A percentile compares a stretch with the other conserved stretches of the same genome.
These are phyloP conservation scores for Colletotrichum scovillei DNA, from an alignment of 2,329 filamentous ascomycete species.

Conservation along the genomic window DNA sequence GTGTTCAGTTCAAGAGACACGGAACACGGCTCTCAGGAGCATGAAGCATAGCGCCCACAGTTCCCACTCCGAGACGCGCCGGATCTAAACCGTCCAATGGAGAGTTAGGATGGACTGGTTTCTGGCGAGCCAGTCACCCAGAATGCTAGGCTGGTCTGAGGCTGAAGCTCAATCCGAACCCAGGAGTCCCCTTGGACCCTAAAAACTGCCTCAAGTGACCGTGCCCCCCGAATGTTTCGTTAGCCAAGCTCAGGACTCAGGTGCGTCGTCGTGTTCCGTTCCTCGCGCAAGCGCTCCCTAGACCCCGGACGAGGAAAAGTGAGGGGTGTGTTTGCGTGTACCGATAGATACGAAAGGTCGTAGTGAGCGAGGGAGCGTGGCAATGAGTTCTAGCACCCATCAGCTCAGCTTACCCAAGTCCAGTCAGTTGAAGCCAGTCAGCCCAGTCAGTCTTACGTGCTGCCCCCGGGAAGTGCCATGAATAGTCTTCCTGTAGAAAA, in stretches of 20 bases:
- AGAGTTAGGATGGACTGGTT: conserved; percentile 11
- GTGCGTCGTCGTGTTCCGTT: background rate
- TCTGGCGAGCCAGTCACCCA: background rate
- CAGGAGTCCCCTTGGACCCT: background rate
- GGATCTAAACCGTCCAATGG: conserved; percentile 1
- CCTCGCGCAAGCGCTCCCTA: background rate
- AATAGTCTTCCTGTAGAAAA: conserved; percentile 2
- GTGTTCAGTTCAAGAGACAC: background rate
- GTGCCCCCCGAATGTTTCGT: conserved; percentile 27
- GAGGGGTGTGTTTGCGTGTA: background rate
- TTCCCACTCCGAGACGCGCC: conserved; percentile 16
- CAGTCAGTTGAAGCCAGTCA: background rate
- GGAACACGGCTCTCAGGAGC: conserved; percentile 8
- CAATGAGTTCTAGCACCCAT: background rate
- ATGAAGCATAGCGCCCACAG: conserved; percentile 20
- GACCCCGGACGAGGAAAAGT: background rate
- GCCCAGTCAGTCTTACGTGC: background rate
- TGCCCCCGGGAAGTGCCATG: background rate
- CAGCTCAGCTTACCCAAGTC: background rate
- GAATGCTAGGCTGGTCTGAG: background rate
- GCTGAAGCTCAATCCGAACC: conserved; percentile 13
- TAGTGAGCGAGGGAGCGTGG: background rate
- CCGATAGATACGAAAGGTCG: background rate
- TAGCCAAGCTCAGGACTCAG: conserved; percentile 1
- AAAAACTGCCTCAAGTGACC: conserved; percentile 15